Percentiles rank a stretch among this genome's conserved stretches.
Evolutionary conservation across 2,329 filamentous ascomycete species (phyloP).

Genomic region (Neonectria coccinea): DNA sequence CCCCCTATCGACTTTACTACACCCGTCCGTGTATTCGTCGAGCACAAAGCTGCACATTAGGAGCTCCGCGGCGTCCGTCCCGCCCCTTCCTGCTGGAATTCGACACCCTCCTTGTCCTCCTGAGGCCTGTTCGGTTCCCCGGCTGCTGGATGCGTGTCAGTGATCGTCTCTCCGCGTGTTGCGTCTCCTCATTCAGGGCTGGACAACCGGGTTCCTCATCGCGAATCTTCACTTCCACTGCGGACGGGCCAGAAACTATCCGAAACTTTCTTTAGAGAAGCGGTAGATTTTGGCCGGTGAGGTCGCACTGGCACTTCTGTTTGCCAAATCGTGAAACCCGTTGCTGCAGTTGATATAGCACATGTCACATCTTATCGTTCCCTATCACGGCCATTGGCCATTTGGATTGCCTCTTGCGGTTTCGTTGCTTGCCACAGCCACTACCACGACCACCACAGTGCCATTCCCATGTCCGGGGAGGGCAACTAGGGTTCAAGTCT

Average conservation of each 20-base stretch:
- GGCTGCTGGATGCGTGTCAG: neutral
- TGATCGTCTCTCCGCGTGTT: neutral
- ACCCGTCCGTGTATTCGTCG: neutral
- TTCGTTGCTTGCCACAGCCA: neutral
- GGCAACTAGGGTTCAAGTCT: neutral
- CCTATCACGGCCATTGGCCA: neutral
- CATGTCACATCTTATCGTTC: conserved; percentile 10
- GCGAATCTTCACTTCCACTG: neutral
- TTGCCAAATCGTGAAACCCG: conserved; percentile 13
- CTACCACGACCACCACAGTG: neutral
- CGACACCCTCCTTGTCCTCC: neutral
- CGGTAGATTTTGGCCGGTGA: neutral
- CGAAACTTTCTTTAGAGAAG: neutral
- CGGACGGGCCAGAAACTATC: neutral
- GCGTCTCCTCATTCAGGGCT: neutral
- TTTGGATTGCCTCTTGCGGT: neutral
- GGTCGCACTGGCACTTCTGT: neutral
- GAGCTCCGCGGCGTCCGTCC: neutral
- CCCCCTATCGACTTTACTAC: neutral
- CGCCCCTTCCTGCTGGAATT: neutral
- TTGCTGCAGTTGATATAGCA: conserved; percentile 12
- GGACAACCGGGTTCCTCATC: neutral
- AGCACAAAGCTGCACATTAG: neutral
- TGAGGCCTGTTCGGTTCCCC: neutral
- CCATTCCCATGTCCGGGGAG: conserved; percentile 12